phyloP scores from a whole-genome alignment of 2,329 filamentous ascomycete genomes.

The Cytospora piceae region DNA sequence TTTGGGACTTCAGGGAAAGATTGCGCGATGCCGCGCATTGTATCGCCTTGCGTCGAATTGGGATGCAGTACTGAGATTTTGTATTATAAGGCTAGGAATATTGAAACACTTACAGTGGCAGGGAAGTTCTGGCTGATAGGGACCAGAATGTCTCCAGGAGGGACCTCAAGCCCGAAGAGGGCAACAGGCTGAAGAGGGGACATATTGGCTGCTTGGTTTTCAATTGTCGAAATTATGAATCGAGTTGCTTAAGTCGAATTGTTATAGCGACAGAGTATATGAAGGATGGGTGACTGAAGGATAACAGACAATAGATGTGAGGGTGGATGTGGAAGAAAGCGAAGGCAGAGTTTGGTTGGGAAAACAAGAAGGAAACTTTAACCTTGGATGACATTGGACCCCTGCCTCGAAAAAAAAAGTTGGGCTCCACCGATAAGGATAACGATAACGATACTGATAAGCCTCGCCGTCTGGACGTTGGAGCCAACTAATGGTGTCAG shows the following conservation, averaged over 20 bases:
- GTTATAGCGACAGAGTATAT: not conserved
- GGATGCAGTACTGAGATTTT: not conserved
- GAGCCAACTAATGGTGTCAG: not conserved
- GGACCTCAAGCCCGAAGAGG: slow-evolving; percentile 91
- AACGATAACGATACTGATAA: slow-evolving; percentile 4
- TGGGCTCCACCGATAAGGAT: slow-evolving; percentile 28
- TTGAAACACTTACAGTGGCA: slow-evolving; percentile 70
- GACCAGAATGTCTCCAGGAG: slow-evolving; percentile 80
- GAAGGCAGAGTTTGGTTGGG: slow-evolving; percentile 17
- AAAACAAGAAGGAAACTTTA: slow-evolving; percentile 19
- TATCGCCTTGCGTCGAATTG: not conserved
- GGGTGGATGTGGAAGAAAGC: not conserved
- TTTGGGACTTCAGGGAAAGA: not conserved
- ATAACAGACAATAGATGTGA: not conserved
- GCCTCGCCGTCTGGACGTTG: slow-evolving; percentile 8
- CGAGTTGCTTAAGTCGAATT: not conserved
- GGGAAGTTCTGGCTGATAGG: slow-evolving; percentile 79
- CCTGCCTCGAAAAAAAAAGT: slow-evolving; percentile 30
- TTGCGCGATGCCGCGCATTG: slow-evolving; percentile 18
- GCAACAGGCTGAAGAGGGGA: slow-evolving; percentile 66
- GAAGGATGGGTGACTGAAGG: too few relatives aligned
- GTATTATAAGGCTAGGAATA: not conserved
- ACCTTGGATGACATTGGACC: slow-evolving; percentile 5
- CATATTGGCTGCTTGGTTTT: slow-evolving; percentile 47
- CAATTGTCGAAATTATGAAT: slow-evolving; percentile 11